These are phyloP conservation scores for Panus rudis DNA, from an alignment of 768 basidiomycete genomes.

Conservation along the genomic window DNA sequence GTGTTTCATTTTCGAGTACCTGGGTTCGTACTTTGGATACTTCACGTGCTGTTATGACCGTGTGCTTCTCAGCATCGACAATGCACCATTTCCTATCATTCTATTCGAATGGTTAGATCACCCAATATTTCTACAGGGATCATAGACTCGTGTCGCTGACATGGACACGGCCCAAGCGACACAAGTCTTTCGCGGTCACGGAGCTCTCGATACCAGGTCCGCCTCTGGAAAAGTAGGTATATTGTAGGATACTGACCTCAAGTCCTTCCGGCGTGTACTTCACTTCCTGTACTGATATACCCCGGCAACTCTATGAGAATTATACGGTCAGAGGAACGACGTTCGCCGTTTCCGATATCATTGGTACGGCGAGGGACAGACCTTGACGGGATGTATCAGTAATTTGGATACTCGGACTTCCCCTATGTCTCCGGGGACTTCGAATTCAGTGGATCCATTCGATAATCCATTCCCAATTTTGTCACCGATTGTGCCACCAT, in stretches of 20 bases:
- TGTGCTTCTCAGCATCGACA: constrained; percentile 45
- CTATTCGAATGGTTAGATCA: no score
- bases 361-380: constrained; percentile 14
- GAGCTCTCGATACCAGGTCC: no score
- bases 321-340: not conserved
- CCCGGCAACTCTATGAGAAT: constrained; percentile 63
- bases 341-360: not conserved
- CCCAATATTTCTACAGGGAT: no score
- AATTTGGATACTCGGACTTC: constrained; percentile 15
- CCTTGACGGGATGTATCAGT: constrained; percentile 59
- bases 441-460: no score
- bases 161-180: no score
- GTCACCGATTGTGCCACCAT: no score
- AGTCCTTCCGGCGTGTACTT: constrained; percentile 57
- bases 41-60: constrained; percentile 63
- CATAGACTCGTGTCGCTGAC: no score
- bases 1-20: not conserved
- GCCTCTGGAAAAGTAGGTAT: no score
- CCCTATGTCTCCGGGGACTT: no score
- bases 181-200: no score
- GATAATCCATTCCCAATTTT: no score
- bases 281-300: constrained; percentile 49
- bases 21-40: constrained; percentile 41
- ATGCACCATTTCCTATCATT: constrained; percentile 70
- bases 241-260: constrained; percentile 57